Conservation (phyloP, 495 filamentous ascomycete species). For the Hyaloscypha hepaticicola region DNA sequence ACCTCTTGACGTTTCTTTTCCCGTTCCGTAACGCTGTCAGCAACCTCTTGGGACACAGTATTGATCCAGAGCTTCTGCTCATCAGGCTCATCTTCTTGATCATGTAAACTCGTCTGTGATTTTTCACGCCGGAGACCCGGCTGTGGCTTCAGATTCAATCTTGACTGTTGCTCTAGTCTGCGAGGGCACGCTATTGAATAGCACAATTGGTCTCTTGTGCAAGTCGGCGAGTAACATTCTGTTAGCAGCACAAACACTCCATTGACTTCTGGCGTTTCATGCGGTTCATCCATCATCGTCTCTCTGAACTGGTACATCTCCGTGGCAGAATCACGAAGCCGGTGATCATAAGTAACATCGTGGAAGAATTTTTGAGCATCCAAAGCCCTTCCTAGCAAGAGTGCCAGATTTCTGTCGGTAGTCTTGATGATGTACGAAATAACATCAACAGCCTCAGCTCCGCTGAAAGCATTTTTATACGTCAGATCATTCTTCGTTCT, state of each 20-base stretch:
- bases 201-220: constrained; percentile 89
- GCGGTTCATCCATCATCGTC: constrained; percentile 80
- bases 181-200: constrained; percentile 98
- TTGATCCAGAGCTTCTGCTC: constrained; percentile 99
- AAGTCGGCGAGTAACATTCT: constrained; percentile 98
- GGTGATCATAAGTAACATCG: constrained; percentile 97
- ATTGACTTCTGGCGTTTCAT: constrained; percentile 76
- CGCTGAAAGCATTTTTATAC: constrained; percentile 95
- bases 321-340: constrained; percentile 81
- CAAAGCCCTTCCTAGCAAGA: constrained; percentile 88
- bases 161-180: constrained; percentile 89
- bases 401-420: constrained; percentile 88
- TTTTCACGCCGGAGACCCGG: constrained; percentile 82
- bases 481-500: constrained; percentile 94
- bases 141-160: constrained; percentile 88
- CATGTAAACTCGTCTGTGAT: constrained; percentile 78
- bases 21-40: constrained; percentile 79
- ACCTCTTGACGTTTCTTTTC: constrained; percentile 98
- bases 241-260: constrained; percentile 95
- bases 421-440: constrained; percentile 95
- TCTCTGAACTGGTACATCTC: constrained; percentile 98
- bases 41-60: constrained; percentile 92
- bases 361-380: constrained; percentile 99
- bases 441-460: constrained; percentile 91
- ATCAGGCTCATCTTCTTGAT: constrained; percentile 74